Base-by-base conservation (phyloP, 257 asterid species). In the Marsdenia floribunda region DNA sequence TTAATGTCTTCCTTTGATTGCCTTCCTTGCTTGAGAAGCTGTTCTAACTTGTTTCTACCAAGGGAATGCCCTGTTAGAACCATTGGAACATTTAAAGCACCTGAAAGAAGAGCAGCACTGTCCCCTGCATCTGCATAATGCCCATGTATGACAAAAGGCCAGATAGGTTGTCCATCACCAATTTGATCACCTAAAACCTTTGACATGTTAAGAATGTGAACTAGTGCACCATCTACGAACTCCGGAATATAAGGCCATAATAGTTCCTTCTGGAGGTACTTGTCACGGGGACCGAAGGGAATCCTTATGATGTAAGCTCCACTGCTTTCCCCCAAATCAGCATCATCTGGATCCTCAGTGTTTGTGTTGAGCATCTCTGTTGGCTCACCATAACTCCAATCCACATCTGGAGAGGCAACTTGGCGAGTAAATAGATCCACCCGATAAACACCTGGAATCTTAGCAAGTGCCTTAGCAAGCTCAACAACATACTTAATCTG, bases 41-140 rank as follows among this genome's bases (percentile, higher is more conserved):
- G 97, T 65, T 91, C 96, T 9, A 91, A 87, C 85, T 91, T 91
- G 86, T 90, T 91, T 79, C 97, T 85, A 35, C 97, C 97, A 21
- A 91, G 83, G 0, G 96, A 91, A 73, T 91, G 97, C 11, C 97
- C 97, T 0, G 97, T 91, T 68, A 91, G 77, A 58, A 91, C 97
- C 97, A 91, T 91, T 0, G 97, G 97, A 68, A 91, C 96, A 75
- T 91, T 91, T 47, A 91, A 80, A 40, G 96, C 93, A 26, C 96
- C 97, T 3, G 96, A 90, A 70, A 91, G 91, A 33, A 88, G 95
- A 75, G 97, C 96, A 21, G 96, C 96, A 68, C 91, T 87, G 75
- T 91, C 97, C 80, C 97, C 96, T 22, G 94, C 97, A 84, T 91
- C 97, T 1, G 97, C 96, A 77, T 91, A 91, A 81, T 91, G 97